Percentiles rank a stretch among this genome's conserved stretches.
These are phyloP conservation scores for Suillus luteus DNA, from an alignment of 768 basidiomycete species.

Conservation along the genomic window DNA sequence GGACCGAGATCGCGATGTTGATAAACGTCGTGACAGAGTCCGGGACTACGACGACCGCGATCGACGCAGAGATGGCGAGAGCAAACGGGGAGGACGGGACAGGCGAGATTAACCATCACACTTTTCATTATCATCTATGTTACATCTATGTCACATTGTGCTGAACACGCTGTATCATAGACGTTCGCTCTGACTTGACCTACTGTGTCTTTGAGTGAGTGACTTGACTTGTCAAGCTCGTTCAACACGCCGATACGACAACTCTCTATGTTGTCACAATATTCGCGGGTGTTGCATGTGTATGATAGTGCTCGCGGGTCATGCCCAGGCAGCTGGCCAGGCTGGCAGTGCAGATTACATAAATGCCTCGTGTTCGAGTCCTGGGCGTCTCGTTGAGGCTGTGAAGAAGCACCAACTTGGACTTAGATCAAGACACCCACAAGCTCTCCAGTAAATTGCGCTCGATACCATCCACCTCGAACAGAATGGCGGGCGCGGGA, in stretches of 20 bases:
- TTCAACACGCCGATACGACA: too few species aligned
- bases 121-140: neutral
- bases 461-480: neutral
- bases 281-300: too few species aligned
- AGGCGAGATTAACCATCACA: conserved; percentile 1
- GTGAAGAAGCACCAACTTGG: too few species aligned
- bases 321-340: too few species aligned
- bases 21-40: conserved; percentile 35
- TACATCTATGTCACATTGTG: neutral
- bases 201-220: too few species aligned
- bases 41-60: conserved; percentile 27
- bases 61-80: conserved; percentile 9
- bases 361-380: too few species aligned
- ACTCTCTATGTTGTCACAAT: too few species aligned
- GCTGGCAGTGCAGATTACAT: too few species aligned
- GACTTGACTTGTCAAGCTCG: too few species aligned
- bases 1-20: conserved; percentile 27
- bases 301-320: too few species aligned
- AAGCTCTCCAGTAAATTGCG: neutral
- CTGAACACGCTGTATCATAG: neutral
- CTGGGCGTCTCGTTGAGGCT: too few species aligned
- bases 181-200: neutral
- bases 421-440: neutral
- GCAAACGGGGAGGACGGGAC: conserved; percentile 17
- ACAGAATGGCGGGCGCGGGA: neutral